These are phyloP conservation scores for Termitomyces sp. DNA, from an alignment of 768 basidiomycete genomes.

Conservation along the genomic window DNA sequence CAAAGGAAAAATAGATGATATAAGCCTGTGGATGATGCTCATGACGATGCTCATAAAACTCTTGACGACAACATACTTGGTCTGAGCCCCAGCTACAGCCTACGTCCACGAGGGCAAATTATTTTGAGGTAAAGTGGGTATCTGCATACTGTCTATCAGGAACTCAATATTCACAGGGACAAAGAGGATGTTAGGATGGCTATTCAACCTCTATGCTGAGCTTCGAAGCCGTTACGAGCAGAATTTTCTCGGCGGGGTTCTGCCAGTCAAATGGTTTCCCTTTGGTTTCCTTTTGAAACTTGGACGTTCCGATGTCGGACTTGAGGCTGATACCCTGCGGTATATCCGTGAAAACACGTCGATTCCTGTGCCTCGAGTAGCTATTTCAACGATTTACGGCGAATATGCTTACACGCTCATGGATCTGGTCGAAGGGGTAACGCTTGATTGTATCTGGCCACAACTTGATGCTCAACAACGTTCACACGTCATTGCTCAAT, in stretches of 20 bases:
- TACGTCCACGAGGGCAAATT: background rate
- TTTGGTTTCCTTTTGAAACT: constrained; percentile 6
- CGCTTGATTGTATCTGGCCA: constrained; percentile 1
- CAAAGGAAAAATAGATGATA: background rate
- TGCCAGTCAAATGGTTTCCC: constrained; percentile 4
- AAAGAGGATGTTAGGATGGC: constrained; percentile 2
- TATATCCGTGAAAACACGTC: constrained; percentile 6
- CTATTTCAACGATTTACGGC: background rate
- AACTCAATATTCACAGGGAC: background rate
- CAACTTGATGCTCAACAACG: constrained; percentile 5
- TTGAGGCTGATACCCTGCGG: constrained; percentile 7
- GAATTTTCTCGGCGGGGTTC: background rate
- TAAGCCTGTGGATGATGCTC: background rate
- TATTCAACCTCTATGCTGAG: constrained; percentile 1
- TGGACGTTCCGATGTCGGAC: background rate
- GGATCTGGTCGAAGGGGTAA: background rate
- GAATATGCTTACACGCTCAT: constrained; percentile 5
- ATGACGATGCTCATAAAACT: background rate
- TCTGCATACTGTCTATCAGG: background rate
- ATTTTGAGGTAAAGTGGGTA: background rate
- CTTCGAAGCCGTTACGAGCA: constrained; percentile 4
- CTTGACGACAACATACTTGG: background rate
- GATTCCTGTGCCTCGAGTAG: constrained; percentile 7
- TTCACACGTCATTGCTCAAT: constrained; percentile 1
- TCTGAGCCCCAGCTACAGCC: background rate